Evolutionary conservation across 306 rosid genomes (phyloP).

Genomic region (Pterocarpus santalinus): DNA sequence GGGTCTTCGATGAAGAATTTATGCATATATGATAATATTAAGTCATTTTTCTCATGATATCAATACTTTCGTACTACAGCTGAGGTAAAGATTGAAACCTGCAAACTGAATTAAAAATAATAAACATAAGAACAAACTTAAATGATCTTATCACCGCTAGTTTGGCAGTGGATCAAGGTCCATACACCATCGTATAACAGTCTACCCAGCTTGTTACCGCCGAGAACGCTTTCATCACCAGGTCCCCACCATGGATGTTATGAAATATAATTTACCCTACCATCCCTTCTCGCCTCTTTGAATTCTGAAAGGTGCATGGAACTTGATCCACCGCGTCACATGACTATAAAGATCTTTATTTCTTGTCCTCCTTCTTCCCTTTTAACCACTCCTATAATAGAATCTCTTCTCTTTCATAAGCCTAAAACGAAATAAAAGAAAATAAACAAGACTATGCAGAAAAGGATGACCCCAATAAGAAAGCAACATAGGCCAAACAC

Average conservation of each 20-base stretch:
- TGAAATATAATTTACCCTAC: not conserved
- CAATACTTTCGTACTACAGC: not conserved
- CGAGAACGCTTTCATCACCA: not conserved
- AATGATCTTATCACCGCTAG: too few species aligned
- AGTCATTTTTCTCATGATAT: too few species aligned
- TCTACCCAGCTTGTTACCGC: not conserved
- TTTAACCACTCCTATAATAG: not conserved
- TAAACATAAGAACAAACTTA: too few species aligned
- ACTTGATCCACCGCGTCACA: constrained; percentile 35
- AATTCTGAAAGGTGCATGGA: constrained; percentile 28
- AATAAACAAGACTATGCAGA: not conserved
- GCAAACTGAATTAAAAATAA: not conserved
- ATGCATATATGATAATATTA: too few species aligned
- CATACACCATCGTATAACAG: constrained; percentile 3
- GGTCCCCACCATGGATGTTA: not conserved
- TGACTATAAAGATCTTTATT: not conserved
- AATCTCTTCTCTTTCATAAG: not conserved
- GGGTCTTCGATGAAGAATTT: too few species aligned
- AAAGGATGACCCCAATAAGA: not conserved
- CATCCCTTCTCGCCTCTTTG: not conserved
- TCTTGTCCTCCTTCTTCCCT: not conserved
- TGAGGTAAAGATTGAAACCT: not conserved
- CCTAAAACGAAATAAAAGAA: not conserved
- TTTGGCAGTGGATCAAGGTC: constrained; percentile 38
- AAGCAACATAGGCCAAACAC: constrained; percentile 18